Conservation (phyloP, 805 yeast species). For the Saccharomycopsis vini region DNA sequence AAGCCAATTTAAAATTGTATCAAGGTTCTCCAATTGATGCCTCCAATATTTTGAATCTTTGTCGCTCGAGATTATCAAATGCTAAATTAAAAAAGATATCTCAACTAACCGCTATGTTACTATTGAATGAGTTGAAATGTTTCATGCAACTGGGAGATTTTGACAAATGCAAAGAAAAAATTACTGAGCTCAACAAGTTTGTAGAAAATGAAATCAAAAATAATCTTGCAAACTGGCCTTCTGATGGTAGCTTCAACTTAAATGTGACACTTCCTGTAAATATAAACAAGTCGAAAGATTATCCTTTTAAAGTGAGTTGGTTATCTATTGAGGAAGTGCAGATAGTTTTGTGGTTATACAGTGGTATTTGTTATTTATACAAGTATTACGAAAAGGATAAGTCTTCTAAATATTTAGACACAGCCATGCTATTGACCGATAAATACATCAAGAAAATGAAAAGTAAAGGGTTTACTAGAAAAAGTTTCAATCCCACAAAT, state of each 20-base stretch:
- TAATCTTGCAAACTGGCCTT: constrained; percentile 14
- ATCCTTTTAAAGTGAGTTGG: constrained; percentile 15
- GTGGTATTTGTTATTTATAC: constrained; percentile 13
- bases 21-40: constrained; percentile 7
- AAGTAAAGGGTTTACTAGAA: constrained; percentile 4
- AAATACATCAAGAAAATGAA: constrained; percentile 4
- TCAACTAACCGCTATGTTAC: constrained; percentile 13
- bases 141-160: constrained; percentile 5
- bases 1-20: constrained; percentile 11
- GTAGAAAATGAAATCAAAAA: constrained; percentile 5
- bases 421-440: constrained; percentile 9
- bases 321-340: constrained; percentile 18
- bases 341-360: constrained; percentile 12
- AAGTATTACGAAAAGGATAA: constrained; percentile 12
- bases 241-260: constrained; percentile 12
- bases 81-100: background rate
- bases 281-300: background rate
- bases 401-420: constrained; percentile 12
- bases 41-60: background rate
- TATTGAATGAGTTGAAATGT: constrained; percentile 10
- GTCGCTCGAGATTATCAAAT: background rate
- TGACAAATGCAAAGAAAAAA: background rate
- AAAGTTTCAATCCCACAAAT: background rate
- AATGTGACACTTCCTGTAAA: constrained; percentile 5
- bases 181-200: constrained; percentile 11